phyloP scores from a whole-genome alignment of 2,329 filamentous ascomycete species.

The Raffaelea ambrosiae region DNA sequence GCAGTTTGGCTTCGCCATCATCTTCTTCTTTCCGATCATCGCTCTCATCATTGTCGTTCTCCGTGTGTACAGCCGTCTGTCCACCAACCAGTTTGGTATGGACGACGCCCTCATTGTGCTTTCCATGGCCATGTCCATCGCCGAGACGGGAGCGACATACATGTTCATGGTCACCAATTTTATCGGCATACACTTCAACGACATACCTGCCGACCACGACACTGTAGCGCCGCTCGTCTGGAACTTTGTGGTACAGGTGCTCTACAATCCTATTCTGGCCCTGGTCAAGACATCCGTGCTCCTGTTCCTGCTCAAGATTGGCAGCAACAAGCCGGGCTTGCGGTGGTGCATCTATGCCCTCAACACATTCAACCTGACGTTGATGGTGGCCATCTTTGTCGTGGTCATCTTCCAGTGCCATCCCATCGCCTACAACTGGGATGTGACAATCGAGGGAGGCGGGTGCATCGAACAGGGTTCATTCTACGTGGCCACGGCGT shows the following conservation, averaged over 20 bases:
- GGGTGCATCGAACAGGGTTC: slow-evolving; percentile 23
- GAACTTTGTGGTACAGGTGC: slow-evolving; percentile 12
- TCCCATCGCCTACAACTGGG: slow-evolving; percentile 35
- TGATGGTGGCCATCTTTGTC: slow-evolving; percentile 23
- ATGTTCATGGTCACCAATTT: slow-evolving; percentile 13
- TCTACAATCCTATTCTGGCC: slow-evolving; percentile 16
- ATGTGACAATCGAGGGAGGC: slow-evolving; percentile 28
- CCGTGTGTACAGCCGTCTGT: slow-evolving; percentile 16
- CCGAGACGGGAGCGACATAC: slow-evolving; percentile 6
- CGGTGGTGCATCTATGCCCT: slow-evolving; percentile 20
- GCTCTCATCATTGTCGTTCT: slow-evolving; percentile 15
- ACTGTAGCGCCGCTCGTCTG: slow-evolving; percentile 4
- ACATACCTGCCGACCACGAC: slow-evolving; percentile 9
- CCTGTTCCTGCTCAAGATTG: slow-evolving; percentile 23
- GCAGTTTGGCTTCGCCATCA: slow-evolving; percentile 15
- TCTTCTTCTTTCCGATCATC: slow-evolving; percentile 18
- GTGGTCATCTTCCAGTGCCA: slow-evolving; percentile 28
- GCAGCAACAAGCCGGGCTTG: slow-evolving; percentile 19
- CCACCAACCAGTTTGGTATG: slow-evolving; percentile 13
- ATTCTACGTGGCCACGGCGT: slow-evolving; percentile 25
- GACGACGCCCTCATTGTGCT: slow-evolving; percentile 11
- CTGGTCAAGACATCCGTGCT: slow-evolving; percentile 26
- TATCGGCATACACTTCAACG: slow-evolving; percentile 10
- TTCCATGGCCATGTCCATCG: slow-evolving; percentile 11
- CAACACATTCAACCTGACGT: slow-evolving; percentile 20